Evolutionary conservation across 2,329 filamentous ascomycete species (phyloP), one percentile per base, ranked within the genome.

Genomic region (Fusarium temperatum): DNA sequence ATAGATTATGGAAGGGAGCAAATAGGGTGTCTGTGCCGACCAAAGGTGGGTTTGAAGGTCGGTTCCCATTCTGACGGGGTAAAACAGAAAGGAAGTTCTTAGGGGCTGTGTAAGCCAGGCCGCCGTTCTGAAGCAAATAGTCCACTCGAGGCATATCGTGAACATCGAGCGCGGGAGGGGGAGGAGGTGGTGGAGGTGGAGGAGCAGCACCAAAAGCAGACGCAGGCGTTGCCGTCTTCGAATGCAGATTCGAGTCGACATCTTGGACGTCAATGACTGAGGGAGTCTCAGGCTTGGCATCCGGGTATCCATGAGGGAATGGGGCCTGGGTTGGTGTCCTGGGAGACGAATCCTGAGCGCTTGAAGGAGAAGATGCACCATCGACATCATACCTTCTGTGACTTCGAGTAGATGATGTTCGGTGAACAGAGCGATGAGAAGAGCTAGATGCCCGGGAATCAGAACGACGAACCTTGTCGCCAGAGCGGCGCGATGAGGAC

Each of bases 81-180:
- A 89, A 85, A 48, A 87, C 91, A 44, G 91, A 87, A 13, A 98
- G 85, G 59, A 98, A 90, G 67, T 90, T 90, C 76, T 92, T 93
- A 2, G 95, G 91, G 1, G 96, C 89, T 2, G 90, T 86, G 50
- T 92, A 88, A 28, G 90, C 82, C 24, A 98, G 84, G 2, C 96
- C 96, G 44, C 96, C 96, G 81, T 98, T 92, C 77, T 96, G 94
- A 62, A 98, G 87, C 24, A 98, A 86, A 80, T 98, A 98, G 80
- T 98, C 96, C 24, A 98, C 95, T 69, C 94, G 90, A 2, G 96
- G 96, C 18, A 91, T 88, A 45, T 94, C 91, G 48, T 92, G 87
- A 58, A 91, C 85, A 75, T 91, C 89, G 14, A 94, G 89, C 2
- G 93, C 91, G 2, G 94, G 95, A 1, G 95, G 94, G 0, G 94